Percentiles rank a stretch among this genome's conserved stretches.
Evolutionary conservation across 1,139 yeast species (phyloP).

Genomic region (Geotrichum bryndzae): DNA sequence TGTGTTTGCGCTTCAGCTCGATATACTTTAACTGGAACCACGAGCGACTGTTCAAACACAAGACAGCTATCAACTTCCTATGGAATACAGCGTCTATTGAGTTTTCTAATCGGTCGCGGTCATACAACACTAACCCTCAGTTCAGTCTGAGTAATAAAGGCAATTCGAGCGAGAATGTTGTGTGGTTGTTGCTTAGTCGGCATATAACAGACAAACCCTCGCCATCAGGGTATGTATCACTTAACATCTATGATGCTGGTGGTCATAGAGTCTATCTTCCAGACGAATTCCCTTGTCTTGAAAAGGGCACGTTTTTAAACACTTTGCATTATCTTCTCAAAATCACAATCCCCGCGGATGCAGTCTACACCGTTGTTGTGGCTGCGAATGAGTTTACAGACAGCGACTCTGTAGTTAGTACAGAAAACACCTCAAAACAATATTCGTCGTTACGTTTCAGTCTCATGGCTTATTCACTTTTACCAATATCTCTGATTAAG

Average conservation of each 20-base stretch:
- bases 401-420: constrained; percentile 23
- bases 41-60: constrained; percentile 36
- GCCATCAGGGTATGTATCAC: constrained; percentile 22
- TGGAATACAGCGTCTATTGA: constrained; percentile 22
- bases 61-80: constrained; percentile 36
- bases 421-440: constrained; percentile 31
- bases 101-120: constrained; percentile 14
- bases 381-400: constrained; percentile 32
- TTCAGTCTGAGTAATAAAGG: constrained; percentile 41
- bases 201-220: constrained; percentile 22
- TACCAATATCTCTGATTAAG: constrained; percentile 30
- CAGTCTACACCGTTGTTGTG: constrained; percentile 26
- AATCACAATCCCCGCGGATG: constrained; percentile 26
- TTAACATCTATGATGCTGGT: constrained; percentile 24
- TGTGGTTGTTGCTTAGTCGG: constrained; percentile 48
- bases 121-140: constrained; percentile 45
- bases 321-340: constrained; percentile 29
- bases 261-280: constrained; percentile 20
- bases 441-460: constrained; percentile 33
- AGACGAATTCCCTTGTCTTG: constrained; percentile 20
- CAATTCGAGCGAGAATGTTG: constrained; percentile 30
- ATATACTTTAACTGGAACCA: constrained; percentile 65
- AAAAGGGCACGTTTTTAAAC: constrained; percentile 28
- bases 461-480: constrained; percentile 37
- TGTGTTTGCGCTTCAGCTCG: constrained; percentile 47